Conservation (phyloP, 345 rosid genomes). For the Viola odorata region DNA sequence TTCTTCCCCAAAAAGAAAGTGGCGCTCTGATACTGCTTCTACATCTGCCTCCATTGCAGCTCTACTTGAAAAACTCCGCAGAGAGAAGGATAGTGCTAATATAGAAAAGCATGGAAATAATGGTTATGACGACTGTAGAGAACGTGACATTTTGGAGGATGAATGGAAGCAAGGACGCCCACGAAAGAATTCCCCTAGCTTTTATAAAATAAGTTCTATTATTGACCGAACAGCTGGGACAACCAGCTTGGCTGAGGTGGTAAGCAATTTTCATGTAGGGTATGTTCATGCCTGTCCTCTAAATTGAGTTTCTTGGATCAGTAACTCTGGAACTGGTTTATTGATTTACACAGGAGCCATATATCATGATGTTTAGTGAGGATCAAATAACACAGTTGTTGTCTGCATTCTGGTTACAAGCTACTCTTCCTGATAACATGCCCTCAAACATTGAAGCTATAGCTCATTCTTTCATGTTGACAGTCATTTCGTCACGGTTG, state of each 20-base stretch:
- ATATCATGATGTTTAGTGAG: slow-evolving; percentile 63
- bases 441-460: slow-evolving; percentile 91
- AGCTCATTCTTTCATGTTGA: slow-evolving; percentile 70
- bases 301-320: neutral
- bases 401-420: slow-evolving; percentile 88
- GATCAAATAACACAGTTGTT: slow-evolving; percentile 85
- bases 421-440: slow-evolving; percentile 58
- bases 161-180: slow-evolving; percentile 43
- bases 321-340: slow-evolving; percentile 3
- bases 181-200: slow-evolving; percentile 51
- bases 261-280: slow-evolving; percentile 17
- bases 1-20: slow-evolving; percentile 50
- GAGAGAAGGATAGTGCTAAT: slow-evolving; percentile 58
- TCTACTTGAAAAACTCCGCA: slow-evolving; percentile 79
- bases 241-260: slow-evolving; percentile 44
- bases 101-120: slow-evolving; percentile 38
- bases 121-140: slow-evolving; percentile 43
- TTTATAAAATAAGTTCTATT: slow-evolving; percentile 63
- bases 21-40: slow-evolving; percentile 61
- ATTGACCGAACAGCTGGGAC: slow-evolving; percentile 52
- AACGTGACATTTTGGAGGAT: slow-evolving; percentile 33
- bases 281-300: neutral
- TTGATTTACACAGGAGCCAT: slow-evolving; percentile 53
- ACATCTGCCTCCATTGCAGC: slow-evolving; percentile 67
- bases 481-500: slow-evolving; percentile 63